A percentile compares a stretch with the other conserved stretches of the same genome.
phyloP scores from a whole-genome alignment of 1,284 basidiomycete genomes.

The Phaffia rhodozyma region DNA sequence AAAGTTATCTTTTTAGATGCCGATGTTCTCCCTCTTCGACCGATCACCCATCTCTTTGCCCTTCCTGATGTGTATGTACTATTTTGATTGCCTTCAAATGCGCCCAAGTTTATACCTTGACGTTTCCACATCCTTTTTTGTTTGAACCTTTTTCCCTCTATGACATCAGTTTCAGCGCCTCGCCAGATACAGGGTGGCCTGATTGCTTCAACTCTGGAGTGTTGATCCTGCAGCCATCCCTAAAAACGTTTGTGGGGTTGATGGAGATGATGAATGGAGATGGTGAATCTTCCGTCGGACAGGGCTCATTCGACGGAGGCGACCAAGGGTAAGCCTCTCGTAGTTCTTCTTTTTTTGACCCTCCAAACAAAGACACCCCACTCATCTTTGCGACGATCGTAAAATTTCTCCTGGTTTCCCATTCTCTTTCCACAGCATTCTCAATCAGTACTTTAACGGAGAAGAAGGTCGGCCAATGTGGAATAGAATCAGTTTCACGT shows the following conservation, averaged over 20 bases:
- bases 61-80: slow-evolving; percentile 39
- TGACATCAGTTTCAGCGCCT: slow-evolving; percentile 50
- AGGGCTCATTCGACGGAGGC: slow-evolving; percentile 90
- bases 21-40: slow-evolving; percentile 79
- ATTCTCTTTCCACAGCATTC: slow-evolving; percentile 34
- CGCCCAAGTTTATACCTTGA: background rate
- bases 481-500: slow-evolving; percentile 80
- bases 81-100: background rate
- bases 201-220: slow-evolving; percentile 98
- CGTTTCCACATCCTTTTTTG: slow-evolving; percentile 14
- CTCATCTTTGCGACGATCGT: background rate
- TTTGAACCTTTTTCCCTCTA: slow-evolving; percentile 11
- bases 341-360: background rate
- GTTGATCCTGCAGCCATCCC: slow-evolving; percentile 69
- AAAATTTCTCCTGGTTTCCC: background rate
- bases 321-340: slow-evolving; percentile 58
- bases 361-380: background rate
- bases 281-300: slow-evolving; percentile 43
- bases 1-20: slow-evolving; percentile 93
- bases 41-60: slow-evolving; percentile 76
- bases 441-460: slow-evolving; percentile 72
- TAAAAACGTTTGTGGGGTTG: slow-evolving; percentile 68
- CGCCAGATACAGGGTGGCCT: slow-evolving; percentile 94
- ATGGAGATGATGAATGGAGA: slow-evolving; percentile 40
- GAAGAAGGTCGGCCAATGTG: slow-evolving; percentile 58